Evolutionary conservation across 108 stramenopile species (phyloP).

Genomic region (Parmales sp.): DNA sequence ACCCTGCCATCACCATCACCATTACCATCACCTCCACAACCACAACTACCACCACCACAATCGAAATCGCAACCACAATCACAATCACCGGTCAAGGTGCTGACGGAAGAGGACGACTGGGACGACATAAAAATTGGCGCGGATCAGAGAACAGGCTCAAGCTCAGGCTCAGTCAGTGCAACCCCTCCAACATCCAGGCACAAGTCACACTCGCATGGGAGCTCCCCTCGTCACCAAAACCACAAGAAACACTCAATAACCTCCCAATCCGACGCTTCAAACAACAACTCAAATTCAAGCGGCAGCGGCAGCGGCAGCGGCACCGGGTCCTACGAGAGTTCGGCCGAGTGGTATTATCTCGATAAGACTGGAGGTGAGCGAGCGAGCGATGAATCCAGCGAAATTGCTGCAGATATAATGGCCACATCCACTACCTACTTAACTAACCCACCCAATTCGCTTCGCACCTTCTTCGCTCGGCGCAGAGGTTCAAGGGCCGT

Average conservation of each 20-base stretch:
- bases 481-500: constrained; percentile 4
- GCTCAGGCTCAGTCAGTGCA: no score
- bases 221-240: background rate
- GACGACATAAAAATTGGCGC: constrained; percentile 10
- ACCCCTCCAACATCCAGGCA: background rate
- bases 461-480: no score
- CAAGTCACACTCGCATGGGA: background rate
- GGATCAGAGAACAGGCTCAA: background rate
- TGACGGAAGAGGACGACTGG: background rate
- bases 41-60: no score
- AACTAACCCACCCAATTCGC: no score
- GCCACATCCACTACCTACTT: no score
- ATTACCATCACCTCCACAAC: no score
- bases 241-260: background rate
- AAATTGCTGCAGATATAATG: no score
- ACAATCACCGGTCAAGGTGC: background rate
- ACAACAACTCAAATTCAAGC: background rate
- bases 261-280: background rate
- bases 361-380: background rate
- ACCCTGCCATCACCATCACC: no score
- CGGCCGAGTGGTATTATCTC: background rate
- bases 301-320: background rate
- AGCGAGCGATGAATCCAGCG: no score
- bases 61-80: background rate
- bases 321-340: background rate